These are phyloP conservation scores for Pulveroboletus ravenelii DNA, from an alignment of 768 basidiomycete species.

Conservation along the genomic window DNA sequence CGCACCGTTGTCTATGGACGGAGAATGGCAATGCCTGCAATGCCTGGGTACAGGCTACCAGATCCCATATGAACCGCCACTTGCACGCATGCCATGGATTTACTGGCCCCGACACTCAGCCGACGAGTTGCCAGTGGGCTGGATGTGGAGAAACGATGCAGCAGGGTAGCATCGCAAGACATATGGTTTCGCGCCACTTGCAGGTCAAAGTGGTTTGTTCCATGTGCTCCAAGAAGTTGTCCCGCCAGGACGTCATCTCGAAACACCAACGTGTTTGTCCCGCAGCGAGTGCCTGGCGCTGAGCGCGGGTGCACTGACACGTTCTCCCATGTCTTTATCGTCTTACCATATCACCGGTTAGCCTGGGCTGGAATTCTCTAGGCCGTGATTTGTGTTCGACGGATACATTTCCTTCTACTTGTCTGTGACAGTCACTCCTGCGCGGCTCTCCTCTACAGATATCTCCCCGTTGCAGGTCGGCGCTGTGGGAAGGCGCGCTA, in stretches of 20 bases:
- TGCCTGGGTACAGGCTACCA: constrained; percentile 18
- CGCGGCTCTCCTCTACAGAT: not conserved
- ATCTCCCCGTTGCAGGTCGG: not conserved
- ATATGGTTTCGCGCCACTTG: constrained; percentile 25
- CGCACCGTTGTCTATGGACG: constrained; percentile 19
- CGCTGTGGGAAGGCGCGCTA: constrained; percentile 1
- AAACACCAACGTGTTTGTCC: constrained; percentile 26
- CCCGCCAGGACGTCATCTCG: constrained; percentile 25
- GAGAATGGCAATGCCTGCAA: constrained; percentile 10
- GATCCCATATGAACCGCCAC: constrained; percentile 25
- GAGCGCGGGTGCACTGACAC: not conserved
- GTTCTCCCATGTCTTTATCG: not conserved
- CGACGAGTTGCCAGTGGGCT: constrained; percentile 18
- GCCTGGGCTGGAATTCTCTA: not conserved
- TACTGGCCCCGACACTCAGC: constrained; percentile 18
- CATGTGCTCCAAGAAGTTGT: constrained; percentile 25
- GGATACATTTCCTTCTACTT: not conserved
- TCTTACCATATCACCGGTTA: not conserved
- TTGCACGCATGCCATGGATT: constrained; percentile 22
- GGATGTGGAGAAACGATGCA: constrained; percentile 22
- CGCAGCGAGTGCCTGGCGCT: constrained; percentile 13
- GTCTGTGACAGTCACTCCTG: not conserved
- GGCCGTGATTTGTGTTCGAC: not conserved
- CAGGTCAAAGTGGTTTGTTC: constrained; percentile 27
- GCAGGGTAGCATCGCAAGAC: constrained; percentile 27